Percentiles rank a stretch among this genome's conserved stretches.
Evolutionary conservation across 306 rosid species (phyloP).

Genomic region (Gastrolobium bilobum): DNA sequence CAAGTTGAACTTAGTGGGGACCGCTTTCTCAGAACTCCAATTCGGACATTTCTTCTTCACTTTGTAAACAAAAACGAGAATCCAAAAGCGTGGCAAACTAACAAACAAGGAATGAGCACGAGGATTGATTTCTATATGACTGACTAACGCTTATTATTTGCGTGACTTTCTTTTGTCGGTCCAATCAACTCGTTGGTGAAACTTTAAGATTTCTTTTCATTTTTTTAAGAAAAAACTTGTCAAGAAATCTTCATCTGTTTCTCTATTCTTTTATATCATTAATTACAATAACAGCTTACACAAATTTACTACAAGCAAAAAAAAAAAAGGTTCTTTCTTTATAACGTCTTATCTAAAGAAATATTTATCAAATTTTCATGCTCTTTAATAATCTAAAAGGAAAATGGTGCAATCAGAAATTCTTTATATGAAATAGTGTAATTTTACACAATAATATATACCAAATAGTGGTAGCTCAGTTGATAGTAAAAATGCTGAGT

Average conservation of each 20-base stretch:
- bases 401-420: too few relatives aligned
- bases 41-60: slow-evolving; percentile 14
- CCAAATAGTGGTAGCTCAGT: too few relatives aligned
- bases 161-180: slow-evolving; percentile 42
- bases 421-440: too few relatives aligned
- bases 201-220: not conserved
- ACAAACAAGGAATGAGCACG: slow-evolving; percentile 46
- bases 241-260: not conserved
- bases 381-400: too few relatives aligned
- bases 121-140: slow-evolving; percentile 44
- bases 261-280: not conserved
- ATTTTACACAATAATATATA: too few relatives aligned
- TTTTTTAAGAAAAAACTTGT: not conserved
- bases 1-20: slow-evolving; percentile 28
- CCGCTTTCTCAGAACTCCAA: slow-evolving; percentile 24
- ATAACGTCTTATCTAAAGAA: too few relatives aligned
- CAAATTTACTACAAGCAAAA: too few relatives aligned
- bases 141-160: not conserved
- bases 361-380: too few relatives aligned
- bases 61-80: not conserved
- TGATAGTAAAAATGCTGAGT: too few relatives aligned
- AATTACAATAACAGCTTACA: too few relatives aligned
- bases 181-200: slow-evolving; percentile 25
- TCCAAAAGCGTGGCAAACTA: slow-evolving; percentile 20
- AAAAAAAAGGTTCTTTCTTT: too few relatives aligned